Percentiles rank a stretch among this genome's conserved stretches.
phyloP scores from a whole-genome alignment of 2,329 filamentous ascomycete genomes.

The Huntiella bhutanensis region DNA sequence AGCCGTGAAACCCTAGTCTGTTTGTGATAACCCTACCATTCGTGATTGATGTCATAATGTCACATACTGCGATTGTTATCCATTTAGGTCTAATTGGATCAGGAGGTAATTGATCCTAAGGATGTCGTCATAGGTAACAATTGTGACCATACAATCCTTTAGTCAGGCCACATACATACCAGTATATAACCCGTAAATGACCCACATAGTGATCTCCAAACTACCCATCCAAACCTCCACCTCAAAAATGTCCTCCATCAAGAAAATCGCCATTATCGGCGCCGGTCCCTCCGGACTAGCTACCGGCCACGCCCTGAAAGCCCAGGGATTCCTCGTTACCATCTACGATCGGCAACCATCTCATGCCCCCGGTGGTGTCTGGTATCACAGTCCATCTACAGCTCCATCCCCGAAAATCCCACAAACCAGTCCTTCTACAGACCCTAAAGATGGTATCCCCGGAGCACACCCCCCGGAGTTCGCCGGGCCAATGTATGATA shows the following conservation, averaged over 20 bases:
- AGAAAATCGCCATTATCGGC: constrained; percentile 58
- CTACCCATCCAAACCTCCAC: not conserved
- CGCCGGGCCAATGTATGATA: constrained; percentile 67
- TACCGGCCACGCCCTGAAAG: constrained; percentile 61
- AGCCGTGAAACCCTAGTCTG: too few relatives aligned
- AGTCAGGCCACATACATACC: too few relatives aligned
- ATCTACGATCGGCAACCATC: constrained; percentile 65
- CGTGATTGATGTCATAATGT: too few relatives aligned
- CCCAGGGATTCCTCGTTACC: constrained; percentile 53
- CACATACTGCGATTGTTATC: too few relatives aligned
- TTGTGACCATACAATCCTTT: too few relatives aligned
- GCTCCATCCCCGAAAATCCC: constrained; percentile 38
- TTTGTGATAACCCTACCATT: too few relatives aligned
- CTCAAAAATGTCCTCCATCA: constrained; percentile 26
- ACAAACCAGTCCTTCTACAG: constrained; percentile 47
- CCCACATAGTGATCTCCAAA: not conserved
- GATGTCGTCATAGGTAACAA: too few relatives aligned
- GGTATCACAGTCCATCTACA: constrained; percentile 51
- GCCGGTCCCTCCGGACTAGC: constrained; percentile 65
- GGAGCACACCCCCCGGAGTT: constrained; percentile 36
- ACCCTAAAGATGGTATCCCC: constrained; percentile 30
- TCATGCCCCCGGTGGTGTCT: constrained; percentile 51
- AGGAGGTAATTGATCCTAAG: too few relatives aligned
- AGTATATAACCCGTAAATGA: too few relatives aligned
- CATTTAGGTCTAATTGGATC: too few relatives aligned